These are phyloP conservation scores for Aspergillus cavernicola DNA, from an alignment of 495 filamentous ascomycete species.

Conservation along the genomic window DNA sequence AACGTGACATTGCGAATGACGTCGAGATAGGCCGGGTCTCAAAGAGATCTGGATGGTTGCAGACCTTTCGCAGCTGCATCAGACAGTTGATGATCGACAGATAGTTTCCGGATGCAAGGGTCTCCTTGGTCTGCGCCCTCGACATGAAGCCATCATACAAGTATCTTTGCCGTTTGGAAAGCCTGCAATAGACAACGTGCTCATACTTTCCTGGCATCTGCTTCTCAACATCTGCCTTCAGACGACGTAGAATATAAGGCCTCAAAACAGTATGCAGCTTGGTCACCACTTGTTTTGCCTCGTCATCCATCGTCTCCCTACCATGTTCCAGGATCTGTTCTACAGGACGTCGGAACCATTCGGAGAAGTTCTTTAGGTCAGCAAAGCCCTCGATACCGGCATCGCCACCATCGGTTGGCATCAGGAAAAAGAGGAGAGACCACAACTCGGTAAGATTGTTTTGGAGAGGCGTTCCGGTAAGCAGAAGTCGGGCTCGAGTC, in stretches of 20 bases:
- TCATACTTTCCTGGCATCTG: conserved; percentile 99
- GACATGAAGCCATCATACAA: conserved; percentile 97
- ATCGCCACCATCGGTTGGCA: conserved; percentile 73
- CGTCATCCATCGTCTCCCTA: conserved; percentile 86
- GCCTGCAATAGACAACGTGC: conserved; percentile 88
- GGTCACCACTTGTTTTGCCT: conserved; percentile 79
- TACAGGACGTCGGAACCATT: conserved; percentile 88
- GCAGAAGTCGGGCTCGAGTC: conserved; percentile 77
- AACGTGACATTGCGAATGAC: conserved; percentile 87
- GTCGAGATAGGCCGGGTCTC: conserved; percentile 97
- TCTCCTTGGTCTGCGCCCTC: conserved; percentile 84
- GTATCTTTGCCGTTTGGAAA: conserved; percentile 92
- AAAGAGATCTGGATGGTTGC: conserved; percentile 97
- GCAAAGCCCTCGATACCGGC: conserved; percentile 80
- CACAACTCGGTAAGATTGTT: conserved; percentile 97
- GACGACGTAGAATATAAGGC: conserved; percentile 83
- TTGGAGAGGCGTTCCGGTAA: conserved; percentile 95
- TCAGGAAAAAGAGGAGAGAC: conserved; percentile 95
- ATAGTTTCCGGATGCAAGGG: conserved; percentile 91
- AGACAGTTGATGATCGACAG: conserved; percentile 97
- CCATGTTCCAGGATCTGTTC: conserved; percentile 95
- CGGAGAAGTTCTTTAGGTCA: conserved; percentile 84
- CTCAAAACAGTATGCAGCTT: conserved; percentile 92
- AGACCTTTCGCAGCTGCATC: conserved; percentile 97
- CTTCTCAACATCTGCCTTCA: conserved; percentile 98